Conservation (phyloP, 176 grass and related monocot species). For the Aegilops sharonensis region DNA sequence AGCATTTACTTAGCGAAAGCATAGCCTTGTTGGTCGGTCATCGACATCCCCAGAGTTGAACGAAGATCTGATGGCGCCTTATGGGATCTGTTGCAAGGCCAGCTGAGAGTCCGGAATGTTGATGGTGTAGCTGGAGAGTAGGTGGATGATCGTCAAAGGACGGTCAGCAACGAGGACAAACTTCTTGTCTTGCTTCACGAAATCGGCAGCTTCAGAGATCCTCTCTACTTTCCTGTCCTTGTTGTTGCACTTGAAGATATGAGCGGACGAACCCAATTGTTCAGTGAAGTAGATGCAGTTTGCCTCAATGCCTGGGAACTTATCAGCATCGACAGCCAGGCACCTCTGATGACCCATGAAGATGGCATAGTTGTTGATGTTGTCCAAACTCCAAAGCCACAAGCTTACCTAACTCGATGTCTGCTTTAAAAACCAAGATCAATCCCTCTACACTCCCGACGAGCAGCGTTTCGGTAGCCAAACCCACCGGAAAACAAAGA, state of each 20-base stretch:
- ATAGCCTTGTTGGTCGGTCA: not conserved
- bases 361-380: not conserved
- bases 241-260: not conserved
- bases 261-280: not conserved
- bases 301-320: not conserved
- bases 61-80: not conserved
- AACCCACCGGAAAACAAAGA: not conserved
- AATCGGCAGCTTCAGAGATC: not conserved
- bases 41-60: not conserved
- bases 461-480: not conserved
- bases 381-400: too few species aligned
- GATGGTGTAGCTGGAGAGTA: not conserved
- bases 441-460: not conserved
- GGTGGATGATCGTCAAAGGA: not conserved
- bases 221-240: not conserved
- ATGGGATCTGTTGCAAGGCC: not conserved
- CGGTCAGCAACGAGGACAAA: not conserved
- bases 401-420: too few species aligned
- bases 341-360: not conserved
- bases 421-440: too few species aligned
- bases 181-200: not conserved
- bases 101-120: not conserved
- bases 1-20: too few species aligned
- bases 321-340: not conserved
- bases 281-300: not conserved